phyloP scores from a whole-genome alignment of 371 early-diverging fungal genomes.

The Funneliformis caledonium region DNA sequence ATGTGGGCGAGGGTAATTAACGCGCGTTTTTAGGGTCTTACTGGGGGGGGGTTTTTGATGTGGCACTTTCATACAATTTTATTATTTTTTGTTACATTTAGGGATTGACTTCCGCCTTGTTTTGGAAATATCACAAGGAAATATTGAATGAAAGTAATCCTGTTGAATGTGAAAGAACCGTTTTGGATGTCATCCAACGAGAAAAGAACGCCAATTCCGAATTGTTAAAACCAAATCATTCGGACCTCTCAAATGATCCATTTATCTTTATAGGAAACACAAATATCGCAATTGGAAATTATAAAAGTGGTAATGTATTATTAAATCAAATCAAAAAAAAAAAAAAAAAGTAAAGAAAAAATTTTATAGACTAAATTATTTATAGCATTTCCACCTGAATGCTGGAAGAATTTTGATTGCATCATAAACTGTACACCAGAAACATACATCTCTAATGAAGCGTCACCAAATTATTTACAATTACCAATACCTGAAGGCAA shows the following conservation, averaged over 20 bases:
- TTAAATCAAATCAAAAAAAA: neutral
- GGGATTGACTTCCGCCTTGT: conserved; percentile 69
- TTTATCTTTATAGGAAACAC: conserved; percentile 63
- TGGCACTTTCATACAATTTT: conserved; percentile 18
- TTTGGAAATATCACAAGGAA: conserved; percentile 68
- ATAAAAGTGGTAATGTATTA: conserved; percentile 49
- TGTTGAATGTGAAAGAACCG: conserved; percentile 56
- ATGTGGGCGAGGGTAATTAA: conserved; percentile 70
- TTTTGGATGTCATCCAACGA: conserved; percentile 48
- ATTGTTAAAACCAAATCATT: neutral
- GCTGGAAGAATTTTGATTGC: conserved; percentile 65
- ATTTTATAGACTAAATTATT: neutral
- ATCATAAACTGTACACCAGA: conserved; percentile 68
- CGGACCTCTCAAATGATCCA: neutral
- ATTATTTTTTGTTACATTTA: conserved; percentile 23
- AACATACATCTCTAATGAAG: conserved; percentile 42
- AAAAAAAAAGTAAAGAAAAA: neutral
- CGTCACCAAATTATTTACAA: conserved; percentile 53
- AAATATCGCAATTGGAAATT: conserved; percentile 63
- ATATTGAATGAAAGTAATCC: conserved; percentile 52
- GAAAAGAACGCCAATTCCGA: conserved; percentile 1
- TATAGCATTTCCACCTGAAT: conserved; percentile 54
- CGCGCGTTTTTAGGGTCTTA: neutral
- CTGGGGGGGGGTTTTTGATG: neutral
- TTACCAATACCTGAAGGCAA: conserved; percentile 76